Conservation (phyloP, 2,329 filamentous ascomycete species). For the Coccinonectria pachysandricola region DNA sequence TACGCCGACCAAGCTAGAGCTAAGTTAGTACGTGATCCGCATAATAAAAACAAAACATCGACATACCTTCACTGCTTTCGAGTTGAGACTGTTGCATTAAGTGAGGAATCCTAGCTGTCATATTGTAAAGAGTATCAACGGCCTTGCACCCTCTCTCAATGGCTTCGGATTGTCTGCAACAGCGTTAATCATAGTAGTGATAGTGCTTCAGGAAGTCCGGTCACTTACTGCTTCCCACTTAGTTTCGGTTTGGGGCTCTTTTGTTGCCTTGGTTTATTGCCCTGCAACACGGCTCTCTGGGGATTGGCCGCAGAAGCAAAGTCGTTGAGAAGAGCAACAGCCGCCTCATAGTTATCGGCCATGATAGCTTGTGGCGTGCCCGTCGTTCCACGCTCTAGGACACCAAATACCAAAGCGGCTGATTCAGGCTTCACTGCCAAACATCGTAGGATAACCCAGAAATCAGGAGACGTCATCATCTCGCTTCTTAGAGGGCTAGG, state of each 20-base stretch:
- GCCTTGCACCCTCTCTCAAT: conserved; percentile 72
- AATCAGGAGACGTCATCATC: conserved; percentile 92
- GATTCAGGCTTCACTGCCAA: conserved; percentile 61
- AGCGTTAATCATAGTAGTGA: not conserved
- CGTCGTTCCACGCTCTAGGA: conserved; percentile 68
- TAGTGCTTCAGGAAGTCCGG: not conserved
- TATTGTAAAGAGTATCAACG: conserved; percentile 68
- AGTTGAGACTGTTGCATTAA: conserved; percentile 91
- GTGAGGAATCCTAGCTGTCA: conserved; percentile 71
- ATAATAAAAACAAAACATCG: too few relatives aligned
- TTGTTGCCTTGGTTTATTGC: too few relatives aligned
- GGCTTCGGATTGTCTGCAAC: conserved; percentile 33
- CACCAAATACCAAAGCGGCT: conserved; percentile 70
- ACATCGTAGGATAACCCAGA: conserved; percentile 81
- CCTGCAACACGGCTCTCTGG: conserved; percentile 59
- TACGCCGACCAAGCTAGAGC: conserved; percentile 86
- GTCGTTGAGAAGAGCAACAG: conserved; percentile 73
- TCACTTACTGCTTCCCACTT: conserved; percentile 18
- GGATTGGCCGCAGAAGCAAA: conserved; percentile 78
- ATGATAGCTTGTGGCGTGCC: conserved; percentile 75
- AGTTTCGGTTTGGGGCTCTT: conserved; percentile 15
- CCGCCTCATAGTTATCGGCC: conserved; percentile 90
- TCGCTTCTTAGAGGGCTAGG: conserved; percentile 75
- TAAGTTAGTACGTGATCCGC: too few relatives aligned
- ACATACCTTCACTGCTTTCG: conserved; percentile 67